A percentile compares a stretch with the other conserved stretches of the same genome.
These are phyloP conservation scores for Crataegus laevigata DNA, from an alignment of 306 rosid genomes.

Conservation along the genomic window DNA sequence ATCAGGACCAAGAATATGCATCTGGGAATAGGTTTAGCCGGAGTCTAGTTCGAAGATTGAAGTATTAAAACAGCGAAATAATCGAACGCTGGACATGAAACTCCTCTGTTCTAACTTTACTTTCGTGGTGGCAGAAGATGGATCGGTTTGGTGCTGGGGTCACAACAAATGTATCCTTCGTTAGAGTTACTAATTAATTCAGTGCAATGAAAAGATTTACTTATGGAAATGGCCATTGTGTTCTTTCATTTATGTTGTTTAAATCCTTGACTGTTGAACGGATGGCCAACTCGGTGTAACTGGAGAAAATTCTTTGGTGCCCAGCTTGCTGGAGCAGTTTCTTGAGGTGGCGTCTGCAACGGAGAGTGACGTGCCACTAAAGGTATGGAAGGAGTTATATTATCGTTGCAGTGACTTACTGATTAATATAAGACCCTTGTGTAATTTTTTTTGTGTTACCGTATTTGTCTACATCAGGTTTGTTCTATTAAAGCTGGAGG, in stretches of 20 bases:
- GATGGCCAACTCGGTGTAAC: constrained; percentile 89
- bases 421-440: background rate
- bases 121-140: constrained; percentile 61
- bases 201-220: background rate
- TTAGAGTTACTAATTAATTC: background rate
- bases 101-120: constrained; percentile 15
- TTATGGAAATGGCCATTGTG: constrained; percentile 12
- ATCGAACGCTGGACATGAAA: constrained; percentile 9
- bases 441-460: background rate
- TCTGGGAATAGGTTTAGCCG: background rate
- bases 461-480: constrained; percentile 32
- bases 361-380: constrained; percentile 28
- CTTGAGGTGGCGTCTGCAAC: constrained; percentile 40
- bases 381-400: constrained; percentile 34
- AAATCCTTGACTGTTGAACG: constrained; percentile 58
- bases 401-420: background rate
- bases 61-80: background rate
- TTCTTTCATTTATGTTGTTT: background rate
- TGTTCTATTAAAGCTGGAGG: constrained; percentile 81
- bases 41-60: background rate
- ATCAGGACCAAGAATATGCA: background rate
- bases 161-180: constrained; percentile 85
- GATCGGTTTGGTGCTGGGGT: constrained; percentile 96
- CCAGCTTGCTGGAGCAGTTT: constrained; percentile 53
- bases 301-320: constrained; percentile 45